Percentiles rank a stretch among this genome's conserved stretches.
Evolutionary conservation across 148 eudicot species (phyloP).

Genomic region (Cornus controversa): DNA sequence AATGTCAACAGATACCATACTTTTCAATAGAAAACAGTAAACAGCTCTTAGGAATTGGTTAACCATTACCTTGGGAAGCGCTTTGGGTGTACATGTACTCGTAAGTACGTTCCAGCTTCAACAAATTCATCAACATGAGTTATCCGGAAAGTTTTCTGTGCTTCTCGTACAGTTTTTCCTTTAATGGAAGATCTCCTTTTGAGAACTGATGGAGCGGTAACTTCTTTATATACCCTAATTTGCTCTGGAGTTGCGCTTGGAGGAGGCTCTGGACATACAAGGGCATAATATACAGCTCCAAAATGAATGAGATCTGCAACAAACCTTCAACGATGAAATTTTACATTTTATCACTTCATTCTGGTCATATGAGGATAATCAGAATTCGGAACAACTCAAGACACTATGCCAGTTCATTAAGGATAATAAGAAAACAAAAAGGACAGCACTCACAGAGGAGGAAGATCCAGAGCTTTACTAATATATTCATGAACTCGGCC

Average conservation of each 20-base stretch:
- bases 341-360: slow-evolving; percentile 5
- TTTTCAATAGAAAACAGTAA: not conserved
- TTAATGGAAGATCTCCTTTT: slow-evolving; percentile 62
- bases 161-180: slow-evolving; percentile 91
- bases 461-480: slow-evolving; percentile 70
- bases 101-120: slow-evolving; percentile 90
- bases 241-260: slow-evolving; percentile 81
- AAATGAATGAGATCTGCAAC: slow-evolving; percentile 90
- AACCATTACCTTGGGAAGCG: slow-evolving; percentile 79
- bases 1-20: slow-evolving; percentile 15
- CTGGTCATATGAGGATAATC: not conserved
- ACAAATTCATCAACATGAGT: slow-evolving; percentile 58
- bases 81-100: slow-evolving; percentile 95
- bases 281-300: slow-evolving; percentile 94
- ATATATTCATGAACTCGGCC: slow-evolving; percentile 74
- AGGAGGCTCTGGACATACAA: slow-evolving; percentile 85
- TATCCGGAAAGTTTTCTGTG: slow-evolving; percentile 75
- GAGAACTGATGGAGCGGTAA: slow-evolving; percentile 70
- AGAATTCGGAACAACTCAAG: not conserved
- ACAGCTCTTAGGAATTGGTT: slow-evolving; percentile 4
- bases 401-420: not conserved
- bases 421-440: slow-evolving; percentile 2
- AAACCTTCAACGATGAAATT: slow-evolving; percentile 46
- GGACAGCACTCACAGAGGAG: slow-evolving; percentile 64
- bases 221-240: slow-evolving; percentile 52